Base-by-base conservation (phyloP, 345 rosid species). In the Iberis pinnata region DNA sequence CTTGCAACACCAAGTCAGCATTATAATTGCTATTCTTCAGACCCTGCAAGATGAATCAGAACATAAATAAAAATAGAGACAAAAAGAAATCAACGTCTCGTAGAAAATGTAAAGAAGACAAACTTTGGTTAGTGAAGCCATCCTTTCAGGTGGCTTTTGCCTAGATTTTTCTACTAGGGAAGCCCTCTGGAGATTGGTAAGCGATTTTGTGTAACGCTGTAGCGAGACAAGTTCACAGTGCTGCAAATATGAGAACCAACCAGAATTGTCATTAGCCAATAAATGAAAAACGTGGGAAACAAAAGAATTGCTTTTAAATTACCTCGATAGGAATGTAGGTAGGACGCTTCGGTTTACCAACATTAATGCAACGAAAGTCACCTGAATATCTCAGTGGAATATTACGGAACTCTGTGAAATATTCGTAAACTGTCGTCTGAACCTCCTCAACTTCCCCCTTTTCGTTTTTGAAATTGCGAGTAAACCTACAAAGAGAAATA, bases 81-180 rank as follows among this genome's bases (percentile, higher is more conserved):
- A 67, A 54, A 13, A 25, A 69, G 50, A 13, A 20, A 7, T 11
- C 7, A 18, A 12, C 57, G 25, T 36, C 12, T 51, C 25, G 43
- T n/a, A 12, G 36, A 29, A 43, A 19, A 38, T 6, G 12, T 2
- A 29, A 37, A 43, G 13, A 45, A 50, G 12, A 66, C 80, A 5
- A 72, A 90, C 96, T 53, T 71, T 70, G 18, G 93, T 73, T 58
- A 87, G 72, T 15, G 54, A 73, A 33, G n/a, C 32, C 96, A 90
- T 90, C 66, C 96, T 80, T 49, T 90, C 96, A 35, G 63, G 82
- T 27, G 98, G 98, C 75, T 81, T 90, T 73, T 90, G 96, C 67
- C 98, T 81, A 14, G 98, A 90, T 52, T 82, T 87, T 61, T 87
- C 98, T 19, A 84, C 96, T 35, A 90, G 68, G 2, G 93, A 67